A percentile compares a stretch with the other conserved stretches of the same genome.
Conservation (phyloP, 2,329 filamentous ascomycete genomes). For the Sporothrix variecibatus region DNA sequence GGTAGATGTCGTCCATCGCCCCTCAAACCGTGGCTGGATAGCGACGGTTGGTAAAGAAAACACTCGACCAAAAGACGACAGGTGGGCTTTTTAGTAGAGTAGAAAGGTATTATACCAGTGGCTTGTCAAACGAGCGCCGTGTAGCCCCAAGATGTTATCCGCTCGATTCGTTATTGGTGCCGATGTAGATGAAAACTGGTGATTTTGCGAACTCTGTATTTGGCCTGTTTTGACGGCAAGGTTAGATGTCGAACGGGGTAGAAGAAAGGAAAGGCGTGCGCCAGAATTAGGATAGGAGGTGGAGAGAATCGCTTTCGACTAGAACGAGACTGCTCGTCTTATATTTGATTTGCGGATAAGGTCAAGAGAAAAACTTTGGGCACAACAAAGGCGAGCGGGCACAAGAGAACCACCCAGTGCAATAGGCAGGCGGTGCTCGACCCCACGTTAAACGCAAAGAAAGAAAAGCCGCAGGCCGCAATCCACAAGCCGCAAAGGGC, state of each 20-base stretch:
- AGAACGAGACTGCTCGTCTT: neutral
- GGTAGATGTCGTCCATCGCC: conserved; percentile 74
- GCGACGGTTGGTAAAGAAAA: neutral
- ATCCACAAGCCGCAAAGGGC: neutral
- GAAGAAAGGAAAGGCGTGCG: neutral
- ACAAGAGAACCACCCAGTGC: neutral
- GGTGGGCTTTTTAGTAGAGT: neutral
- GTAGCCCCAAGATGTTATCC: neutral
- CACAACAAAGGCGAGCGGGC: neutral
- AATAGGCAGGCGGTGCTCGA: neutral
- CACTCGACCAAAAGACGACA: neutral
- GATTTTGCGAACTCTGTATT: neutral
- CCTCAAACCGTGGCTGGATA: neutral
- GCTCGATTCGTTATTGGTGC: neutral
- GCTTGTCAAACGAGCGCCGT: neutral
- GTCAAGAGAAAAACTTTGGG: neutral
- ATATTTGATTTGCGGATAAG: neutral
- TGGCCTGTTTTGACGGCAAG: neutral
- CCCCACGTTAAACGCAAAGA: conserved; percentile 12
- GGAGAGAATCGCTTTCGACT: neutral
- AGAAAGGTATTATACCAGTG: neutral
- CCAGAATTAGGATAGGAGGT: neutral
- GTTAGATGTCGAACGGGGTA: neutral
- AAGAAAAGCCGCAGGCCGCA: conserved; percentile 13
- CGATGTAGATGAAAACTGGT: neutral